These are phyloP conservation scores for Leccinum incarnatum DNA, from an alignment of 768 basidiomycete species.

Conservation along the genomic window DNA sequence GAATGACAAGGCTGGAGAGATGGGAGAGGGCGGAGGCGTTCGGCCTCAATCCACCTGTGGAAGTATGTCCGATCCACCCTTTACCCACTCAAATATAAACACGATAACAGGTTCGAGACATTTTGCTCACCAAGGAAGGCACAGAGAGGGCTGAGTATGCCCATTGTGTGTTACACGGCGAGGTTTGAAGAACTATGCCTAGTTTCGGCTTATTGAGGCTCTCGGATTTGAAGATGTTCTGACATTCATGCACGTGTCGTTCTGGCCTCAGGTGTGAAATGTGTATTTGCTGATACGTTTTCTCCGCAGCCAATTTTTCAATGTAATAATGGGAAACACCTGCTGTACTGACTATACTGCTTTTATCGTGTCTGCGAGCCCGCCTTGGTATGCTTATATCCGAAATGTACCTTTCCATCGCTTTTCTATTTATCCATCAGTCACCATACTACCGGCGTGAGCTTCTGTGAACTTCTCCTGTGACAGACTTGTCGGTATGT, in stretches of 20 bases:
- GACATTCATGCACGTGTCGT: not conserved
- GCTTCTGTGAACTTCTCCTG: not conserved
- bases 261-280: not conserved
- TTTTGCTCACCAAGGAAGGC: conserved; percentile 70
- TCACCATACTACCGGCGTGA: not conserved
- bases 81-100: not conserved
- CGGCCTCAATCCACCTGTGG: conserved; percentile 75
- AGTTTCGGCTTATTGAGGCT: not conserved
- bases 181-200: conserved; percentile 25
- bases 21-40: conserved; percentile 83
- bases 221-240: not conserved
- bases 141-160: conserved; percentile 48
- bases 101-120: conserved; percentile 63
- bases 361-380: not conserved
- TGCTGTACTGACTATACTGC: conserved; percentile 1
- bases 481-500: not conserved
- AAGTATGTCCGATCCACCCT: conserved; percentile 44
- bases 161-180: conserved; percentile 59
- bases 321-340: not conserved
- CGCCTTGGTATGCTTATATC: not conserved
- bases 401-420: not conserved
- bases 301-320: not conserved
- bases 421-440: not conserved
- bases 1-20: conserved; percentile 76
- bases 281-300: not conserved